These are phyloP conservation scores for Scortechinia acanthostroma DNA, from an alignment of 2,329 filamentous ascomycete species.

Conservation along the genomic window DNA sequence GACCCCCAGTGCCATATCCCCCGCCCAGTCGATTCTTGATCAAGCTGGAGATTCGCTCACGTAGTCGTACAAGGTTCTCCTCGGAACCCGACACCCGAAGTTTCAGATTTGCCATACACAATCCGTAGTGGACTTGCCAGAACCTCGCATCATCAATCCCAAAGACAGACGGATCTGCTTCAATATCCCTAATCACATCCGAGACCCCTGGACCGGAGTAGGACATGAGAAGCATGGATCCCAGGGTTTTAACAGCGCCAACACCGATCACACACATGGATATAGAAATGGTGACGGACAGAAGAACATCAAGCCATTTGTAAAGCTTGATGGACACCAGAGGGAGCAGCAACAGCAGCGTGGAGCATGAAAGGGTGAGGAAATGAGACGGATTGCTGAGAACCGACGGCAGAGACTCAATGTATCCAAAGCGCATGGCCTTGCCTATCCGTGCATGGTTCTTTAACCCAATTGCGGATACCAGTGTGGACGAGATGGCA, in stretches of 20 bases:
- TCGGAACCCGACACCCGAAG: slow-evolving; percentile 33
- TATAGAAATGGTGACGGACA: slow-evolving; percentile 51
- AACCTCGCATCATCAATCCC: slow-evolving; percentile 58
- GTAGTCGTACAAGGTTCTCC: slow-evolving; percentile 40
- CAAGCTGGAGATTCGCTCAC: slow-evolving; percentile 52
- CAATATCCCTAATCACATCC: slow-evolving; percentile 30
- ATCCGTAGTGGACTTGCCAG: slow-evolving; percentile 67
- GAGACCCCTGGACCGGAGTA: slow-evolving; percentile 31
- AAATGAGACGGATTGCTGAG: slow-evolving; percentile 63
- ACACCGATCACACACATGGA: slow-evolving; percentile 58
- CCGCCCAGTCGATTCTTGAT: slow-evolving; percentile 56
- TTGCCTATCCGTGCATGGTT: slow-evolving; percentile 55
- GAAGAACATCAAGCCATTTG: slow-evolving; percentile 48
- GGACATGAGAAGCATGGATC: slow-evolving; percentile 65
- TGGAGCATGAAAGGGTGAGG: slow-evolving; percentile 57
- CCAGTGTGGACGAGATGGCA: slow-evolving; percentile 45
- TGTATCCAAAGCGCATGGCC: slow-evolving; percentile 40
- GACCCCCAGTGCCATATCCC: slow-evolving; percentile 48
- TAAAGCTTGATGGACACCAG: slow-evolving; percentile 54
- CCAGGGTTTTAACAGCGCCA: slow-evolving; percentile 52
- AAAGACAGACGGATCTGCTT: slow-evolving; percentile 47
- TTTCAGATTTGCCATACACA: slow-evolving; percentile 64
- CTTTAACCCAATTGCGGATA: slow-evolving; percentile 20
- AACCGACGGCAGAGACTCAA: slow-evolving; percentile 53
- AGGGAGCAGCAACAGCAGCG: slow-evolving; percentile 54